Conservation (phyloP, 2,329 filamentous ascomycete genomes). For the Phaeosphaeriaceae sp. region DNA sequence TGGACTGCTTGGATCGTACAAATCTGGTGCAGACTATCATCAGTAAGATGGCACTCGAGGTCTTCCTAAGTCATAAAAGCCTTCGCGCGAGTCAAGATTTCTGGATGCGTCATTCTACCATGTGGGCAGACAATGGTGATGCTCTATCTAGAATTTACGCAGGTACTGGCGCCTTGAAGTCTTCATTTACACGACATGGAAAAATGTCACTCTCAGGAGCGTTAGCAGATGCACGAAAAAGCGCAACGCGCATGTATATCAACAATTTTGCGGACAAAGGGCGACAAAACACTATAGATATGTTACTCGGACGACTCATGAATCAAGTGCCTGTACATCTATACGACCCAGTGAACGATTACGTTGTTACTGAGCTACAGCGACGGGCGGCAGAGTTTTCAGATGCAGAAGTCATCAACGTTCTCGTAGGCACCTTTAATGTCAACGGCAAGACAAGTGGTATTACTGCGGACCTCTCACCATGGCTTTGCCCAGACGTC, state of each 20-base stretch:
- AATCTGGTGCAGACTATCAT: constrained; percentile 96
- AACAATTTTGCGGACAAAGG: constrained; percentile 97
- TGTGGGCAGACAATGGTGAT: constrained; percentile 98
- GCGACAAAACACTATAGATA: constrained; percentile 91
- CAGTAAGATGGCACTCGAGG: constrained; percentile 88
- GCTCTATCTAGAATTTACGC: constrained; percentile 94
- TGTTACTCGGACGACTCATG: constrained; percentile 83
- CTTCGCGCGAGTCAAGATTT: constrained; percentile 78
- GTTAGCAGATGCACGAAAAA: constrained; percentile 94
- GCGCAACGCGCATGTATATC: constrained; percentile 90
- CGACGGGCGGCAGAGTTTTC: constrained; percentile 75
- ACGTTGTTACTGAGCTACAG: constrained; percentile 76
- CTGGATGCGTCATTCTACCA: constrained; percentile 87
- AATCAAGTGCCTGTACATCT: constrained; percentile 84
- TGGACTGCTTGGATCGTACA: constrained; percentile 94
- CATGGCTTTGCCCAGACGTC: constrained; percentile 80
- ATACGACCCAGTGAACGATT: constrained; percentile 94
- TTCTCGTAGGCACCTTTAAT: constrained; percentile 92
- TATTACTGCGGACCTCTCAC: constrained; percentile 76
- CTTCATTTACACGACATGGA: constrained; percentile 89
- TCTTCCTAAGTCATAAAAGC: constrained; percentile 76
- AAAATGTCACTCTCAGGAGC: constrained; percentile 96
- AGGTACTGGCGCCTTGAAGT: constrained; percentile 92
- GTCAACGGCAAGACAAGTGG: constrained; percentile 86
- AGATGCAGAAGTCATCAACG: constrained; percentile 72